Conservation (phyloP, 73 alveolate species). For the Uronychia binucleata region DNA sequence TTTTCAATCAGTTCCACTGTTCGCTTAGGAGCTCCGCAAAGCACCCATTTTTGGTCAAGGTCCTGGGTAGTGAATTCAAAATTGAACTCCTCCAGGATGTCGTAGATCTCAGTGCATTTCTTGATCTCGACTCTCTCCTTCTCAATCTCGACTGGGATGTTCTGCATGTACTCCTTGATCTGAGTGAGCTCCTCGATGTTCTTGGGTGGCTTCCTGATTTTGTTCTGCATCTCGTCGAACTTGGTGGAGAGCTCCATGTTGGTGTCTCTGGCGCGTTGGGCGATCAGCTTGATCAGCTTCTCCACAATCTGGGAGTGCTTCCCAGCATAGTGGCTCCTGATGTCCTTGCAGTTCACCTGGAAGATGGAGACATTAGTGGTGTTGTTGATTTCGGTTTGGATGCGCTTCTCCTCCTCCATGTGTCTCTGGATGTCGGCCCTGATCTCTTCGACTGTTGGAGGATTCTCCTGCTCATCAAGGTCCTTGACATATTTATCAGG, state of each 20-base stretch:
- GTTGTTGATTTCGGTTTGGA: conserved; percentile 90
- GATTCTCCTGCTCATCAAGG: conserved; percentile 88
- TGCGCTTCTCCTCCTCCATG: conserved; percentile 83
- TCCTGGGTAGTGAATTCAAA: conserved; percentile 88
- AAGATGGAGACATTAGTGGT: conserved; percentile 91
- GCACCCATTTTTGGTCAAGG: conserved; percentile 93
- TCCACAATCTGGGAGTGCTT: conserved; percentile 89
- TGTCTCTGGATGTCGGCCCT: conserved; percentile 90
- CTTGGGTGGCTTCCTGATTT: conserved; percentile 91
- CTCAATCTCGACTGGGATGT: conserved; percentile 92
- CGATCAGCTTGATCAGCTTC: conserved; percentile 90
- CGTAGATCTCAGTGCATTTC: conserved; percentile 85
- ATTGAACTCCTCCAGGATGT: conserved; percentile 93
- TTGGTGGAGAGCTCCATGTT: conserved; percentile 87
- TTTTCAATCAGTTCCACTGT: conserved; percentile 84
- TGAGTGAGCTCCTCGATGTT: conserved; percentile 96
- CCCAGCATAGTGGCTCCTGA: conserved; percentile 90
- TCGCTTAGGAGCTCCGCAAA: conserved; percentile 95
- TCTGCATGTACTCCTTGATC: conserved; percentile 89
- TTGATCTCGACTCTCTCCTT: conserved; percentile 89
- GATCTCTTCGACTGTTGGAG: conserved; percentile 87
- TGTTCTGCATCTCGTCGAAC: conserved; percentile 93
- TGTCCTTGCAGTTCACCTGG: conserved; percentile 94
- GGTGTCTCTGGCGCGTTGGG: conserved; percentile 92
- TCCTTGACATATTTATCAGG: conserved; percentile 89